Percentiles rank a stretch among this genome's conserved stretches.
These are phyloP conservation scores for Diversispora eburnea DNA, from an alignment of 192 early-diverging fungal species.

Conservation along the genomic window DNA sequence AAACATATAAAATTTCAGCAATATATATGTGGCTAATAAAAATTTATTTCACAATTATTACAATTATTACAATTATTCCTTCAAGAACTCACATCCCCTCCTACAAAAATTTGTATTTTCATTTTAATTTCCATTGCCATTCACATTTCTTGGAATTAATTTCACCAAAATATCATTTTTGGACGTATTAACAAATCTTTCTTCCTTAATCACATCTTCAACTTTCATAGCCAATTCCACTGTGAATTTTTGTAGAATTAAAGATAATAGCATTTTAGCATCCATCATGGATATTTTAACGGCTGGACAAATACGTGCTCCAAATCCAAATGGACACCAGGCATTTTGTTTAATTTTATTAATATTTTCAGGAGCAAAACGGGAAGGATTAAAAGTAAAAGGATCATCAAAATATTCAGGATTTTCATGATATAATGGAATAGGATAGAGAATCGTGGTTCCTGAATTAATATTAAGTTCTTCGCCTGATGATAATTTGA, in stretches of 20 bases:
- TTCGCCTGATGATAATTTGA: neutral
- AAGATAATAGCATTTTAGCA: neutral
- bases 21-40: too few species aligned
- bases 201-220: neutral
- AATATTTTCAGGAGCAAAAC: neutral
- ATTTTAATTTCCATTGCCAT: too few species aligned
- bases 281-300: neutral
- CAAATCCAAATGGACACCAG: conserved; percentile 18
- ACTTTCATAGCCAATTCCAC: neutral
- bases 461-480: neutral
- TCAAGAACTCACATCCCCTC: too few species aligned
- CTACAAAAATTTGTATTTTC: too few species aligned
- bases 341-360: neutral
- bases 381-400: conserved; percentile 3
- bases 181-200: conserved; percentile 10
- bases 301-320: conserved; percentile 8
- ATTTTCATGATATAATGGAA: conserved; percentile 9
- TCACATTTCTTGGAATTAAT: neutral
- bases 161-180: conserved; percentile 18
- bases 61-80: too few species aligned
- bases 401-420: neutral
- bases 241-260: conserved; percentile 16
- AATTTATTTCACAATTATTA: too few species aligned
- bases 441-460: conserved; percentile 6
- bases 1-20: too few species aligned